Evolutionary conservation across 1,284 basidiomycete genomes (phyloP), one percentile per base, ranked within the genome.

Genomic region (Trichosporon faecale): DNA sequence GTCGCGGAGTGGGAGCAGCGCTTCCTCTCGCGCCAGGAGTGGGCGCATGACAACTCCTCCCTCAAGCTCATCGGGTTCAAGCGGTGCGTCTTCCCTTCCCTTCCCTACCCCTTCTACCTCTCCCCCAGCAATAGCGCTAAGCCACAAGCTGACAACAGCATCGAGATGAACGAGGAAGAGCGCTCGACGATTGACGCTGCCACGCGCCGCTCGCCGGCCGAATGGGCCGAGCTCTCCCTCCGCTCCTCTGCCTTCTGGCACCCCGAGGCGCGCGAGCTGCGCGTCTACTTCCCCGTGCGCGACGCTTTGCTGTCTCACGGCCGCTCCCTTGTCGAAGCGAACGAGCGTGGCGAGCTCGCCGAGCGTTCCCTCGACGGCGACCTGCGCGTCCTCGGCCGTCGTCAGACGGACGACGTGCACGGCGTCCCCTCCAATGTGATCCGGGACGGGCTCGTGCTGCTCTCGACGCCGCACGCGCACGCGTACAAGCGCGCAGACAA

Each of bases 231-330:
- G n/a, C 33, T 37, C 2, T 60, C 55, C n/a, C 35, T 37, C 1
- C 25, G 21, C 44, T 27, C 27, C 16, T 44, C 40, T 12, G 23
- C 40, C 4, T 65, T 49, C 44, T 52, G 23, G 23, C 25, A 65
- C 29, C 44, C 25, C 18, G 44, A 27, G 3, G 44, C 11, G 16
- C 65, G 29, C 25, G 65, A 49, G 65, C 23, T 66, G 46, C 65
- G 65, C 46, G 40, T 66, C 49, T 66, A 66, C 49, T 66, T 66
- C 49, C 65, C 65, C 21, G 49, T 66, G 9, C 46, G 65, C 1
- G 65, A 66, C 49, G 65, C 65, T 21, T 31, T 66, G n/a, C 46
- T 66, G 4, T 25, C 14, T 4, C 49, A 66, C 65, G 31, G 40
- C 18, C n/a, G 49, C n/a, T 14, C 31, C 9, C 31, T 66, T 33